These are phyloP conservation scores for Scheffersomyces stipitis DNA, from an alignment of 805 yeast genomes.

Conservation along the genomic window DNA sequence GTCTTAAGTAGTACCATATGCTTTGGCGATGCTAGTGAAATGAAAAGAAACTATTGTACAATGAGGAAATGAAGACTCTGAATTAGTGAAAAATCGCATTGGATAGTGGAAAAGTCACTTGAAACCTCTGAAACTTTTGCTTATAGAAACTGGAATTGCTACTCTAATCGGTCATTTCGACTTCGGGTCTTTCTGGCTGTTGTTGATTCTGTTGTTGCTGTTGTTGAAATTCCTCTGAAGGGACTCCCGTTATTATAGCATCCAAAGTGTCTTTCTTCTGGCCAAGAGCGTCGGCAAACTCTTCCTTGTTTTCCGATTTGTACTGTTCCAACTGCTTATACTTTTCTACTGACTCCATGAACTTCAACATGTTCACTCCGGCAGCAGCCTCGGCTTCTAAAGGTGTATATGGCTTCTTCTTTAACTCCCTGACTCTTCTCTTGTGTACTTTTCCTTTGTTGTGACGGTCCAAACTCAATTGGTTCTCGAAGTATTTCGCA, in stretches of 20 bases:
- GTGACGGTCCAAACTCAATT: constrained; percentile 70
- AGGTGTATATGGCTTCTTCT: constrained; percentile 78
- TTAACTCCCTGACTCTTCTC: constrained; percentile 76
- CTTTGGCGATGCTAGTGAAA: not conserved
- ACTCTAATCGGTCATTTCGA: constrained; percentile 1
- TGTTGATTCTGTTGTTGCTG: constrained; percentile 3
- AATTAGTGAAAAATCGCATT: too few relatives aligned
- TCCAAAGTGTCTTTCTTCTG: constrained; percentile 42
- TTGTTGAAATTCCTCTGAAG: constrained; percentile 8
- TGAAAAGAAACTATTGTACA: constrained; percentile 5
- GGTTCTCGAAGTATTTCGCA: constrained; percentile 86
- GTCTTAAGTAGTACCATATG: not conserved
- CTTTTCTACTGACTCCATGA: constrained; percentile 59
- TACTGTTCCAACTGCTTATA: constrained; percentile 47
- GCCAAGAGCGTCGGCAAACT: constrained; percentile 31
- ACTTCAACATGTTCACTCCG: constrained; percentile 72
- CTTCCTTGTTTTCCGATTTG: constrained; percentile 45
- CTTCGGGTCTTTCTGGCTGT: constrained; percentile 1
- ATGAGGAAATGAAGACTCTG: too few relatives aligned
- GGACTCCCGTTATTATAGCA: constrained; percentile 16
- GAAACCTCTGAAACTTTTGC: too few relatives aligned
- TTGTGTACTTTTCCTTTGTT: constrained; percentile 77
- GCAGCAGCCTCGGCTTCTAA: constrained; percentile 90
- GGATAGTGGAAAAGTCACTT: too few relatives aligned
- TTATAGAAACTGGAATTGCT: too few relatives aligned